Percentiles rank a stretch among this genome's conserved stretches.
Evolutionary conservation across 495 filamentous ascomycete genomes (phyloP).

Genomic region (Daldinia caldariorum): DNA sequence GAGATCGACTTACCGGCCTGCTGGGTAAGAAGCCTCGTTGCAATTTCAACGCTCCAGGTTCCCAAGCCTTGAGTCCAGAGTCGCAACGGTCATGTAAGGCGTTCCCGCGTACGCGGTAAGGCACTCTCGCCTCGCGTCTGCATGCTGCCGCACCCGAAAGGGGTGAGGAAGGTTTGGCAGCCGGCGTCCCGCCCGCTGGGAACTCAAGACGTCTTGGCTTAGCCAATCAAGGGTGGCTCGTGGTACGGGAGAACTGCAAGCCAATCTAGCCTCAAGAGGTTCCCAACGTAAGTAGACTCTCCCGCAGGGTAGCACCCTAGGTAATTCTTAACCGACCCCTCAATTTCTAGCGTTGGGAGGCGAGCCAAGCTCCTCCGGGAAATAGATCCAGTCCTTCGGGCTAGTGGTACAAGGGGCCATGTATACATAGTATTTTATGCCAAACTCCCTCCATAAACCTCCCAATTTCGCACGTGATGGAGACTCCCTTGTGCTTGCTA

Average conservation of each 20-base stretch:
- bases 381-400: slow-evolving; percentile 43
- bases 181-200: slow-evolving; percentile 35
- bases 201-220: slow-evolving; percentile 39
- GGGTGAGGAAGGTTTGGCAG: slow-evolving; percentile 27
- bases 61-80: slow-evolving; percentile 28
- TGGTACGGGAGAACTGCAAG: slow-evolving; percentile 37
- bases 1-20: slow-evolving; percentile 39
- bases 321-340: slow-evolving; percentile 40
- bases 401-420: slow-evolving; percentile 33
- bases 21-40: slow-evolving; percentile 39
- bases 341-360: slow-evolving; percentile 39
- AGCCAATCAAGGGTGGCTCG: slow-evolving; percentile 35
- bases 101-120: slow-evolving; percentile 41
- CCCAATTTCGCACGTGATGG: slow-evolving; percentile 36
- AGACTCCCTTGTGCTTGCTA: slow-evolving; percentile 11
- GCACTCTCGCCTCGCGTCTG: slow-evolving; percentile 45
- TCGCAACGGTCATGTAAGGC: slow-evolving; percentile 30
- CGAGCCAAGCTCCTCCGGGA: slow-evolving; percentile 41
- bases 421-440: slow-evolving; percentile 1
- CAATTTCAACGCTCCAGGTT: slow-evolving; percentile 12
- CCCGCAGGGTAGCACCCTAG: slow-evolving; percentile 41
- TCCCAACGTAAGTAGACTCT: slow-evolving; percentile 24
- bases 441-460: slow-evolving; percentile 7
- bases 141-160: slow-evolving; percentile 43
- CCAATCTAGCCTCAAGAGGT: slow-evolving; percentile 42